Evolutionary conservation across 805 yeast species (phyloP).

Genomic region (Zygoascus flipseniorum): DNA sequence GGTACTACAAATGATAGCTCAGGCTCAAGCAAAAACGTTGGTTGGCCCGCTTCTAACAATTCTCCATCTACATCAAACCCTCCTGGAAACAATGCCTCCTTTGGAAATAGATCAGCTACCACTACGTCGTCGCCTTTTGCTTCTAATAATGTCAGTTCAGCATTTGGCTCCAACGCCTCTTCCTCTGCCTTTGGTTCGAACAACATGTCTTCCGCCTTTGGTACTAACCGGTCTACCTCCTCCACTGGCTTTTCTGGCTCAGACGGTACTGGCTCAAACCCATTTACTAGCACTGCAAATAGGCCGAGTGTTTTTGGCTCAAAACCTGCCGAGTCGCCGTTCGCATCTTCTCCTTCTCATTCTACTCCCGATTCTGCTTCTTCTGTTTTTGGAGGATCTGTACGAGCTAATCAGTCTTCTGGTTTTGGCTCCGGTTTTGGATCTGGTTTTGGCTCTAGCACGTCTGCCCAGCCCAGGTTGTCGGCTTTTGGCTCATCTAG

Average conservation of each 20-base stretch:
- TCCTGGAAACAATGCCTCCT: background rate
- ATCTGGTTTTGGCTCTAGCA: background rate
- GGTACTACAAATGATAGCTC: background rate
- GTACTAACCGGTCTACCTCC: background rate
- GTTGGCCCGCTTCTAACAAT: background rate
- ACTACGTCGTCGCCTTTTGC: background rate
- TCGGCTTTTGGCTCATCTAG: constrained; percentile 16
- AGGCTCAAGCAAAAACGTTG: background rate
- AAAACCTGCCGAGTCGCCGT: background rate
- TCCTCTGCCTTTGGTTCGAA: constrained; percentile 1
- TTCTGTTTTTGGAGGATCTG: background rate
- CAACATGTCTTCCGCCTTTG: background rate
- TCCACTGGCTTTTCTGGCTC: background rate
- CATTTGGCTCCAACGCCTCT: constrained; percentile 1
- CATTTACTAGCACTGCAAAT: too few relatives aligned
- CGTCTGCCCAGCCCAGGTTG: background rate
- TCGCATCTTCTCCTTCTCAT: background rate
- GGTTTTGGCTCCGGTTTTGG: background rate
- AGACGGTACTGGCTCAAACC: background rate
- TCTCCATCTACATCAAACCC: background rate
- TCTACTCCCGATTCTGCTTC: background rate
- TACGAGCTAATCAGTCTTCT: background rate
- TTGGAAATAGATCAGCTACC: background rate
- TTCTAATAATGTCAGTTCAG: background rate
- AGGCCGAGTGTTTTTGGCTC: too few relatives aligned